These are phyloP conservation scores for Hericium alpestre DNA, from an alignment of 768 basidiomycete species.

Conservation along the genomic window DNA sequence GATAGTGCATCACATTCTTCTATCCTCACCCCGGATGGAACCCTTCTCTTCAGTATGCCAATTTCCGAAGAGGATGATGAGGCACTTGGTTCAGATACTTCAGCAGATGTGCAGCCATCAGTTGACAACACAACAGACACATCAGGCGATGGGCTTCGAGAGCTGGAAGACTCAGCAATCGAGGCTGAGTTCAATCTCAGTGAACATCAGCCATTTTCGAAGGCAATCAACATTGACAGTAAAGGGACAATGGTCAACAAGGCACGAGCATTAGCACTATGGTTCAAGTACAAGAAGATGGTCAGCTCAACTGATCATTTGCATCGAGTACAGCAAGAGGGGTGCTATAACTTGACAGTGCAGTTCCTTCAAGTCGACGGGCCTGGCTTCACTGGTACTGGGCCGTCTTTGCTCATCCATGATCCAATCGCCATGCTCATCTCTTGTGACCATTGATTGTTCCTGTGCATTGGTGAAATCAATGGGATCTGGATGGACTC, in stretches of 20 bases:
- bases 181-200: not conserved
- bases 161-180: not conserved
- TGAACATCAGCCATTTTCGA: not conserved
- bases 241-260: not conserved
- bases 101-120: too few species aligned
- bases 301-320: not conserved
- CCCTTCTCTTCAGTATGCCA: not conserved
- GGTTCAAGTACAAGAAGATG: not conserved
- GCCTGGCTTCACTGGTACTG: not conserved
- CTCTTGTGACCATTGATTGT: not conserved
- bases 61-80: not conserved
- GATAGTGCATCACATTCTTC: slow-evolving; percentile 4
- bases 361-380: too few species aligned
- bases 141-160: not conserved
- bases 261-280: not conserved
- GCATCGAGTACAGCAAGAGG: not conserved
- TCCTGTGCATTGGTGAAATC: not conserved
- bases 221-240: not conserved
- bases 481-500: not conserved
- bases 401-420: not conserved
- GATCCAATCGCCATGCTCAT: not conserved
- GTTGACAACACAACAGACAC: too few species aligned
- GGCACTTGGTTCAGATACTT: too few species aligned
- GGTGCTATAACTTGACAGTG: not conserved
- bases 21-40: not conserved